Evolutionary conservation across 768 basidiomycete genomes (phyloP), one percentile per base, ranked within the genome.

Genomic region (Phlegmacium glaucopus): DNA sequence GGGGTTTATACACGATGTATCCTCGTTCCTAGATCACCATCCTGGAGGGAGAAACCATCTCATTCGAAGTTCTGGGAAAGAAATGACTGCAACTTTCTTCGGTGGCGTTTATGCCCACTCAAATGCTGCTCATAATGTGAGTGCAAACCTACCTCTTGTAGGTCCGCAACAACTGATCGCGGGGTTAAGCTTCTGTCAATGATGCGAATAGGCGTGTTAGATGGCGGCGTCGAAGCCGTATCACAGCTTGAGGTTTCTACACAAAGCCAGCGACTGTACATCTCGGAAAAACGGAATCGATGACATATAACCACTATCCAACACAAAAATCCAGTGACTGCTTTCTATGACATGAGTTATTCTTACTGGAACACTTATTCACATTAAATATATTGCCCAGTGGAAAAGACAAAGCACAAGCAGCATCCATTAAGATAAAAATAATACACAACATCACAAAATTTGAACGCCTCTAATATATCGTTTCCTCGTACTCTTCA

Each of bases 1-100:
- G 15, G 93, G 93, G 10, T 94, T 90, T 70, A 86, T 96, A 53
- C 90, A 94, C 62, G 92, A 95, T 53, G 79, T 83, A 15, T 77
- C 86, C 4, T 63, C 74, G 9, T 93, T 94, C 62, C 52, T 83
- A 28, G 82, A 85, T 46, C 74, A 81, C 44, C 89, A 92, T 68
- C 93, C 93, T 0, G 93, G 93, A 17, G 93, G 93, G 12, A 70
- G 70, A 34, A 59, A 69, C 32, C 58, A 87, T 43, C 66, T 96
- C 56, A 64, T 69, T 44, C 67, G 66, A 22, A 80, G 72, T 50
- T 74, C 83, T 12, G 92, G 91, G n/a, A 85, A 82, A 58, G 91
- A 94, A 53, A 83, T 87, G 61, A 92, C 91, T 0, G 76, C 85
- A 1, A 77, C 87, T 2, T 94, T 94, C 72, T 89, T 85, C 61